Base-by-base conservation (phyloP, 2,329 filamentous ascomycete genomes). In the Trichoderma sp. region DNA sequence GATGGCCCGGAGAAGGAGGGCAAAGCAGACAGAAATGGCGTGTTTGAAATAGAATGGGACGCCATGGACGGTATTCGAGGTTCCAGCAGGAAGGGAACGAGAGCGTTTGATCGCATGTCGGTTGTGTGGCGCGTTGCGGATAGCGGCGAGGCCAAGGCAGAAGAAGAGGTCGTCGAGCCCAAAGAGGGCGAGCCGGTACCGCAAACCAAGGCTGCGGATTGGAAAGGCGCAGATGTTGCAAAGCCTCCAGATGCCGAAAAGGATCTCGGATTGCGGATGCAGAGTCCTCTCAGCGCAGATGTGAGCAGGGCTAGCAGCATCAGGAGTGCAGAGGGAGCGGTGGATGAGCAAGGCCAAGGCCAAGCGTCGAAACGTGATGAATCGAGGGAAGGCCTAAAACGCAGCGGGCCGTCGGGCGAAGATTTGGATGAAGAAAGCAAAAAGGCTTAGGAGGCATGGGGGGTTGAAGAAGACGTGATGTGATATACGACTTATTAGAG, bases 21-120 rank as follows among this genome's bases (percentile, higher is more conserved):
- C 28, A 81, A 83, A 18, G 84, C 92, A 0, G 85, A 91, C 59
- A 85, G 90, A 54, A 91, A 86, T 11, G 95, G 87, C 13, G 82
- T 88, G 3, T 89, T 89, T 60, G 79, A 82, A 69, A 85, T 89
- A 32, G 84, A 84, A 1, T 89, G 87, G 87, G 86, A 88, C 49
- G 83, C 84, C 66, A 92, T 99, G 88, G 96, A 99, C 74, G 96
- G 96, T 3, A 94, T 99, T 79, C 97, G 97, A 78, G 96, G 96
- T 0, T 94, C 91, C 5, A 89, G 85, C 26, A 86, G 90, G 37
- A 97, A 97, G 77, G 96, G 96, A 0, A 91, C 91, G 0, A 85
- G 90, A 54, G 93, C 92, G 0, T 88, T 97, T 10, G 95, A 99
- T 76, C 87, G 87, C 51, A 83, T 98, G 28, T 90, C 92, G 13